Conservation (phyloP, 805 yeast species). For the Clavispora carvajalis region DNA sequence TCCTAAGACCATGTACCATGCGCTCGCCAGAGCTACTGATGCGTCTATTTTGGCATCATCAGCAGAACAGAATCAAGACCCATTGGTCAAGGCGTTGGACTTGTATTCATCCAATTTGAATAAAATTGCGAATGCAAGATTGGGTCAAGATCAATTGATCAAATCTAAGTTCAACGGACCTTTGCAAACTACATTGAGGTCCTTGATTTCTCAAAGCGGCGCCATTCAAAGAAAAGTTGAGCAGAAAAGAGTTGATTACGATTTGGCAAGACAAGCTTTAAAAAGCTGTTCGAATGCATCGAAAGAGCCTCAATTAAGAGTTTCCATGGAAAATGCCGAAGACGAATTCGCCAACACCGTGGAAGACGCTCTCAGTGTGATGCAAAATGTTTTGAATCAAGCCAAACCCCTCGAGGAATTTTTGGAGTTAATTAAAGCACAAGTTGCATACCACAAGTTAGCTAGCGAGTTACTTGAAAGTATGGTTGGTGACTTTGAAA, state of each 20-base stretch:
- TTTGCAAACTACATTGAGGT: constrained; percentile 55
- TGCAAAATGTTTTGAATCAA: constrained; percentile 73
- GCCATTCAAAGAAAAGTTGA: constrained; percentile 70
- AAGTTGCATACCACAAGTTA: constrained; percentile 72
- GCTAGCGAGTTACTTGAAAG: constrained; percentile 63
- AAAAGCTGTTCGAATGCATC: constrained; percentile 36
- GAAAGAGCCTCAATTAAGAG: constrained; percentile 68
- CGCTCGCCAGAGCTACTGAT: constrained; percentile 71
- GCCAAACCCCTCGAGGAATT: constrained; percentile 66
- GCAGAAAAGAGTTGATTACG: constrained; percentile 72
- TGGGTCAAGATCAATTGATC: constrained; percentile 75
- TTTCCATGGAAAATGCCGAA: constrained; percentile 76
- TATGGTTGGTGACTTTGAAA: constrained; percentile 60
- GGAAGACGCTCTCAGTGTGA: constrained; percentile 77
- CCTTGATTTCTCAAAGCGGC: constrained; percentile 56
- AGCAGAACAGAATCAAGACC: constrained; percentile 37
- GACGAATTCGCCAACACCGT: constrained; percentile 87
- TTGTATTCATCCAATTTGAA: constrained; percentile 65
- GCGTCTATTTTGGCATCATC: constrained; percentile 40
- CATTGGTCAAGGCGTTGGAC: constrained; percentile 58
- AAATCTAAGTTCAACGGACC: constrained; percentile 64
- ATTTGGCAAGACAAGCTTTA: constrained; percentile 58
- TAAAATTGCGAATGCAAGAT: constrained; percentile 75
- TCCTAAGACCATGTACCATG: constrained; percentile 81
- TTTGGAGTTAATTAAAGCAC: constrained; percentile 68